Evolutionary conservation across 2,329 filamentous ascomycete species (phyloP), one percentile per base, ranked within the genome.

Genomic region (Tolypocladium pustulatum): DNA sequence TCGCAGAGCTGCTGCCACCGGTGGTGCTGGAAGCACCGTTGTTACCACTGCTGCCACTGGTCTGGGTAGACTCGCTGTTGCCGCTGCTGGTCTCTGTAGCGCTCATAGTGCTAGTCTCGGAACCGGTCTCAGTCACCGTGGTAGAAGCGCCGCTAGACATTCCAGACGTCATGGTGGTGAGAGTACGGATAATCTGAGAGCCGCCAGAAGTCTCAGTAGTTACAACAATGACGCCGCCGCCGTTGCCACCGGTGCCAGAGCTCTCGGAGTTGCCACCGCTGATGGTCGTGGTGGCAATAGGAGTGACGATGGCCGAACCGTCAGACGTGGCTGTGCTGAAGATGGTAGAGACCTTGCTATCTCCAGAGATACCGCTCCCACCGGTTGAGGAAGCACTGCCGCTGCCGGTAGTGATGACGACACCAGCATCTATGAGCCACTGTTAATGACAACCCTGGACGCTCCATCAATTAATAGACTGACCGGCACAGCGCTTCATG

Each of bases 401-500:
- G 40, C 60, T 59, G 40, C 49, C 61, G 1, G 30, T 51, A 61
- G 70, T 70, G 57, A 75, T 68, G 37, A 65, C 58, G 30, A 74
- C 70, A 57, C 74, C 74, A 59, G 66, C 72, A 51, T 62, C 67
- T 72, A 4, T 37, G 49, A 22, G 38, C 38, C 34, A 9, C 15
- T 40, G 59, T 69, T 56, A 71, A 64, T 49, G 41, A 10, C 25
- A 30, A 7, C 38, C 38, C 17, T 41, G 6, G 38, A 41, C 20
- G 20, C 17, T 25, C 10, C 3, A 13, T 22, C 22, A 25, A 36
- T 20, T 7, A 6, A 12, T 25, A n/a, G n/a, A 65, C 71, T 65
- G 66, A 74, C 72, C 60, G 27, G 66, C 59, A 68, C 79, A 81
- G 59, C 75, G 60, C 15, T 64, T 56, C 58, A 75, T 64, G 49